Percentiles rank a stretch among this genome's conserved stretches.
Evolutionary conservation across 2,329 filamentous ascomycete genomes (phyloP).

Genomic region (Lecanicillium sp.): DNA sequence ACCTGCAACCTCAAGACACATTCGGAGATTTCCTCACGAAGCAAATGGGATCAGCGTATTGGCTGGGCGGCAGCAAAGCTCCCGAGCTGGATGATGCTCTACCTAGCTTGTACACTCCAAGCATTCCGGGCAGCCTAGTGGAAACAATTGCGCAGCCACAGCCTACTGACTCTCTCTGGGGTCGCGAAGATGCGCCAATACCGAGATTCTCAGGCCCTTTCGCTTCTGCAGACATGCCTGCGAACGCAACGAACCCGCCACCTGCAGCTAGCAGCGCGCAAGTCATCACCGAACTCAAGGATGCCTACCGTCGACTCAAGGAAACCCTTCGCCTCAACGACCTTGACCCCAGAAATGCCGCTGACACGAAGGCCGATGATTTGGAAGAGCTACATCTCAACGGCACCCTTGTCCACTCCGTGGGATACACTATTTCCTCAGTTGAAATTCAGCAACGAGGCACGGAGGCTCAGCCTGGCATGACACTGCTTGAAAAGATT

Average conservation of each 20-base stretch:
- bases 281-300: constrained; percentile 48
- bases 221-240: constrained; percentile 27
- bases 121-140: constrained; percentile 32
- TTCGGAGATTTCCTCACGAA: constrained; percentile 66
- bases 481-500: constrained; percentile 75
- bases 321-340: constrained; percentile 53
- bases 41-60: constrained; percentile 44
- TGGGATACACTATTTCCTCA: constrained; percentile 81
- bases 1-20: constrained; percentile 51
- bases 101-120: constrained; percentile 29
- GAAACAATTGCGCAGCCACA: constrained; percentile 32
- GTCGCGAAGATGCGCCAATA: too few species aligned
- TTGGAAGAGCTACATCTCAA: constrained; percentile 44
- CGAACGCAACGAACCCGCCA: constrained; percentile 13
- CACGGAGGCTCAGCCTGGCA: constrained; percentile 63
- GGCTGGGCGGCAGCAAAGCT: constrained; percentile 34
- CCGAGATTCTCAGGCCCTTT: too few species aligned
- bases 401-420: constrained; percentile 57
- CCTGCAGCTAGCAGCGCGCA: constrained; percentile 18
- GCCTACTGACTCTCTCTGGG: constrained; percentile 37
- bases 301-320: constrained; percentile 54
- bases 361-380: constrained; percentile 24
- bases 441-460: constrained; percentile 91
- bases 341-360: constrained; percentile 36
- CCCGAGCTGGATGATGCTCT: constrained; percentile 28